These are phyloP conservation scores for Ascoidea tarda DNA, from an alignment of 805 yeast genomes.

Conservation along the genomic window DNA sequence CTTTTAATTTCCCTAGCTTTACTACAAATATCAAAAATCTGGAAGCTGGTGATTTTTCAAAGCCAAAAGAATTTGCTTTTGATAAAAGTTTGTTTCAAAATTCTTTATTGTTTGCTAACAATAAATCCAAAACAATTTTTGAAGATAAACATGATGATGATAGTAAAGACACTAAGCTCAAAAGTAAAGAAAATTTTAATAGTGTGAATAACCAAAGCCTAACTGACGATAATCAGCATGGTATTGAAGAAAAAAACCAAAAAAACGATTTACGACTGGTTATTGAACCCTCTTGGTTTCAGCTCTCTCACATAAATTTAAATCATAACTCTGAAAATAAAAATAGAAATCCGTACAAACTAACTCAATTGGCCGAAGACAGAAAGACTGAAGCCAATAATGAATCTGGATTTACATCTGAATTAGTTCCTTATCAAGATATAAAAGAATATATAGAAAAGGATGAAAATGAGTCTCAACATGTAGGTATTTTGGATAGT, in stretches of 20 bases:
- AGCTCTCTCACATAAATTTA: background rate
- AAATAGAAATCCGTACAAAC: no score
- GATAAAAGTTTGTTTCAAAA: no score
- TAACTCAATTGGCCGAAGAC: background rate
- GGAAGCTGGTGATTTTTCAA: background rate
- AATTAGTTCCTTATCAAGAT: background rate
- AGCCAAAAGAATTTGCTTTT: background rate
- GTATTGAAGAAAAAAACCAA: background rate
- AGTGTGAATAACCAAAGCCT: no score
- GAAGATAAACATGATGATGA: background rate
- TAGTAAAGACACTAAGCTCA: background rate
- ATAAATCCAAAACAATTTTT: no score
- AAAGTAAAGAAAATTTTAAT: no score
- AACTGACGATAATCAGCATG: background rate
- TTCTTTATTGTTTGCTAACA: background rate
- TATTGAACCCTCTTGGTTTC: background rate
- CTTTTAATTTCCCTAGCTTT: conserved; percentile 15
- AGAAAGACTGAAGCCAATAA: background rate
- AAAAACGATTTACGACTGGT: background rate
- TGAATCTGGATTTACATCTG: background rate
- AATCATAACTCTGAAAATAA: background rate
- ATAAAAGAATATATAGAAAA: background rate
- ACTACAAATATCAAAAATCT: conserved; percentile 8
- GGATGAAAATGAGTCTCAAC: background rate
- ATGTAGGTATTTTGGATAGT: no score